Base-by-base conservation (phyloP, 306 rosid genomes). In the Cicer chorassanicum region DNA sequence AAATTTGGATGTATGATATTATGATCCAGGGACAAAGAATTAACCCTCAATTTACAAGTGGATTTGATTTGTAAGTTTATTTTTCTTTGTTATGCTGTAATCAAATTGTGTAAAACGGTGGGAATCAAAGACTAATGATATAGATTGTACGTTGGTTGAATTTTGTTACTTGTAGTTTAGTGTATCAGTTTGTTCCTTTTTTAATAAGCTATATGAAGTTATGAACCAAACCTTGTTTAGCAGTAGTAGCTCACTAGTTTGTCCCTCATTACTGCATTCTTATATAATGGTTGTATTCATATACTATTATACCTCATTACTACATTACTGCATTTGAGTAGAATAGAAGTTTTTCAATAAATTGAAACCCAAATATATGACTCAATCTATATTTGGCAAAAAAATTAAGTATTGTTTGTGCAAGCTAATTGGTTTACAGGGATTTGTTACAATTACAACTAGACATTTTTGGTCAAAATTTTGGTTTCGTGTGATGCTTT, bases 1-100 rank as follows among this genome's bases (percentile, higher is more conserved):
- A 59, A 86, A 89, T 75, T 54, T 92, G 84, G 99, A 85, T 81
- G 85, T 76, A 53, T 94, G 87, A 90, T 68, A 9, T 12, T 76
- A 53, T 94, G 87, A 90, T 68, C 9, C n/a, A 9, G 48, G 42
- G 61, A 7, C 14, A 65, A 8, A 39, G 12, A n/a, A 5, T 36
- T 66, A 10, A 43, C n/a, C 40, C 6, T 43, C 44, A n/a, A 16
- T 13, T 13, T 34, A 16, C 19, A 50, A 19, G 48, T 61, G 62
- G 70, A 48, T 73, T 62, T 78, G 19, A 56, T 60, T 59, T 86
- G 81, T 82, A 84, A 86, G 86, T 83, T 82, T 71, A 5, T 50
- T 74, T 60, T n/a, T 68, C 8, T 60, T 51, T 80, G 1, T 51
- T 29, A 12, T 44, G 14, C n/a, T 82, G 51, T 54, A 57, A 72